These are phyloP conservation scores for Penicillium ochrochloron DNA, from an alignment of 495 filamentous ascomycete species.

Conservation along the genomic window DNA sequence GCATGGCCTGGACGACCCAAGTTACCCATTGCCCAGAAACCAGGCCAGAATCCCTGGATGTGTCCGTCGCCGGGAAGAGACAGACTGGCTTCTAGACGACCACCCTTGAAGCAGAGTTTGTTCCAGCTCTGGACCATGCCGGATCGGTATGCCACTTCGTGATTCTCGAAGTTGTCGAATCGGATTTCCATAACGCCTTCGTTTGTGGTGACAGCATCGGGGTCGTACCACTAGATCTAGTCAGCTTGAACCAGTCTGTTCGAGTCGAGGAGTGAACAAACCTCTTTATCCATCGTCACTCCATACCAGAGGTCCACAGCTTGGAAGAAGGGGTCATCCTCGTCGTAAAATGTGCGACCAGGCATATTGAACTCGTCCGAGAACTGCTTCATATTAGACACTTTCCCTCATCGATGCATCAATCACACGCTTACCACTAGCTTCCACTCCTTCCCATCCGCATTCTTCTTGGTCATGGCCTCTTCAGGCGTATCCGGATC, in stretches of 20 bases:
- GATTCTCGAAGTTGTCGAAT: conserved; percentile 70
- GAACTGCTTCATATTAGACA: conserved; percentile 52
- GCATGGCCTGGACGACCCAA: conserved; percentile 72
- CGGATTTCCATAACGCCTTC: conserved; percentile 69
- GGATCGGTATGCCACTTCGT: conserved; percentile 71
- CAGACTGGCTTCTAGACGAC: conserved; percentile 75
- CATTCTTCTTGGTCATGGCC: conserved; percentile 58
- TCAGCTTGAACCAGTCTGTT: neutral
- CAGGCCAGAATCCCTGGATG: conserved; percentile 75
- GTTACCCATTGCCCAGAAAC: conserved; percentile 83
- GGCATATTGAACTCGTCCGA: conserved; percentile 79
- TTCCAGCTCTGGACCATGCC: conserved; percentile 89
- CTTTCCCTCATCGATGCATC: neutral
- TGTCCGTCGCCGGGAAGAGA: conserved; percentile 75
- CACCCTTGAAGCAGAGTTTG: conserved; percentile 77
- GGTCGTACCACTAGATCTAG: conserved; percentile 72
- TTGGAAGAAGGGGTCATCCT: conserved; percentile 74
- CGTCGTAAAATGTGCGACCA: conserved; percentile 73
- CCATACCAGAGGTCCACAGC: conserved; percentile 82
- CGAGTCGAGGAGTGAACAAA: conserved; percentile 19
- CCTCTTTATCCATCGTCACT: conserved; percentile 75
- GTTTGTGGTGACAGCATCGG: conserved; percentile 71
- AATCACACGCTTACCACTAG: conserved; percentile 58
- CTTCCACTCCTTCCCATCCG: conserved; percentile 64
- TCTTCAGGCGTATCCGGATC: conserved; percentile 73